phyloP scores from a whole-genome alignment of 2,329 filamentous ascomycete species.

The Emmonsiellopsis sp. region DNA sequence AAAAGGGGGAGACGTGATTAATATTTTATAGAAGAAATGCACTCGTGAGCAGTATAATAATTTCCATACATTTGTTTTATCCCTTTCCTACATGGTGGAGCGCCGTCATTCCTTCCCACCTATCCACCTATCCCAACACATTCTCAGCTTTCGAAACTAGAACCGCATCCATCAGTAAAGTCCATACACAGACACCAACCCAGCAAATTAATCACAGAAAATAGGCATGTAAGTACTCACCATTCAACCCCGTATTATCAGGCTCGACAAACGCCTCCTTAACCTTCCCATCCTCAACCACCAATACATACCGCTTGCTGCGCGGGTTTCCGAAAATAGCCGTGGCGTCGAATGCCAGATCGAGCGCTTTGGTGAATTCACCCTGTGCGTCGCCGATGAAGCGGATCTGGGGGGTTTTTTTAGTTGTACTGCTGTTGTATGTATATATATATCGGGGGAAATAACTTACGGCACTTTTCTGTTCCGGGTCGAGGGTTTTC shows the following conservation, averaged over 20 bases:
- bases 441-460: background rate
- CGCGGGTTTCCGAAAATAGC: constrained; percentile 73
- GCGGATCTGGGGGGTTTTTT: constrained; percentile 53
- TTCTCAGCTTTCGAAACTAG: constrained; percentile 44
- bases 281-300: constrained; percentile 77
- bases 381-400: constrained; percentile 78
- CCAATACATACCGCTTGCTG: constrained; percentile 79
- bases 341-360: constrained; percentile 70
- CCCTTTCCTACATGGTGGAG: background rate
- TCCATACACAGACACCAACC: too few relatives aligned
- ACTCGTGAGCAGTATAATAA: too few relatives aligned
- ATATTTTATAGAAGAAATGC: too few relatives aligned
- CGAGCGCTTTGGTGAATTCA: constrained; percentile 72
- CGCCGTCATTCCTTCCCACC: background rate
- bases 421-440: background rate
- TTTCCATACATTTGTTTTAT: too few relatives aligned
- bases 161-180: too few relatives aligned
- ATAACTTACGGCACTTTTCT: constrained; percentile 61
- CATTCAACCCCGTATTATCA: constrained; percentile 73
- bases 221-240: constrained; percentile 36
- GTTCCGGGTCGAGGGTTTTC: constrained; percentile 63
- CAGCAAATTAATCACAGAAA: background rate
- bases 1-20: too few relatives aligned
- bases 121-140: constrained; percentile 31
- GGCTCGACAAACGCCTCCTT: constrained; percentile 74